Conservation (phyloP, 2,329 filamentous ascomycete genomes). For the Aspergillus persii region DNA sequence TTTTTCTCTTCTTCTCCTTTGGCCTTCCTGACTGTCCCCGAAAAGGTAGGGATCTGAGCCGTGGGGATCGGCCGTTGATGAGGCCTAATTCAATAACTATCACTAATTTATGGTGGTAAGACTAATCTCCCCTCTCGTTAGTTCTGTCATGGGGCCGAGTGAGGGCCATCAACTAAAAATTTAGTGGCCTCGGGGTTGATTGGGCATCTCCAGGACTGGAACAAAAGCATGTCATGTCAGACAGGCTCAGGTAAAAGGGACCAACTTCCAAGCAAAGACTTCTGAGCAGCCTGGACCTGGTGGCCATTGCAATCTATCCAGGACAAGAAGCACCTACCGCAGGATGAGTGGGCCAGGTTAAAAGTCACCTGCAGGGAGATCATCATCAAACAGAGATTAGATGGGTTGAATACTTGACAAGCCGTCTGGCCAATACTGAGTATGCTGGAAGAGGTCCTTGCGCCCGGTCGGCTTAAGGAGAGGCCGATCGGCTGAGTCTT, state of each 20-base stretch:
- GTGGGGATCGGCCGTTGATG: constrained; percentile 9
- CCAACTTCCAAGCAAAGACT: too few species aligned
- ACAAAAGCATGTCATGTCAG: neutral
- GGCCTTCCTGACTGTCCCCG: constrained; percentile 4
- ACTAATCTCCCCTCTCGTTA: neutral
- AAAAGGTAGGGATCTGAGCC: constrained; percentile 16
- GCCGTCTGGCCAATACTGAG: neutral
- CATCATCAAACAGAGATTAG: constrained; percentile 2
- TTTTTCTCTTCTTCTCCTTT: neutral
- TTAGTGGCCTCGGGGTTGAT: neutral
- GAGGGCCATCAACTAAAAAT: neutral
- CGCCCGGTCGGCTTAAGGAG: neutral
- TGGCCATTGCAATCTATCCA: neutral
- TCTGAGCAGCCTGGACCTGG: neutral
- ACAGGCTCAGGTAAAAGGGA: neutral
- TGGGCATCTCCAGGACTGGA: neutral
- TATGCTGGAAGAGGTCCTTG: neutral
- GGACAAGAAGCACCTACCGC: neutral
- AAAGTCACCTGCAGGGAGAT: constrained; percentile 8
- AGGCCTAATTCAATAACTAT: neutral
- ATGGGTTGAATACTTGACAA: neutral
- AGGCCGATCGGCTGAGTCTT: neutral
- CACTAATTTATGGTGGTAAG: neutral
- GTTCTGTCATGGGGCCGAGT: neutral
- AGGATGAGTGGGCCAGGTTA: constrained; percentile 1